Base-by-base conservation (phyloP, 1,284 basidiomycete genomes). In the Irpex sp. region DNA sequence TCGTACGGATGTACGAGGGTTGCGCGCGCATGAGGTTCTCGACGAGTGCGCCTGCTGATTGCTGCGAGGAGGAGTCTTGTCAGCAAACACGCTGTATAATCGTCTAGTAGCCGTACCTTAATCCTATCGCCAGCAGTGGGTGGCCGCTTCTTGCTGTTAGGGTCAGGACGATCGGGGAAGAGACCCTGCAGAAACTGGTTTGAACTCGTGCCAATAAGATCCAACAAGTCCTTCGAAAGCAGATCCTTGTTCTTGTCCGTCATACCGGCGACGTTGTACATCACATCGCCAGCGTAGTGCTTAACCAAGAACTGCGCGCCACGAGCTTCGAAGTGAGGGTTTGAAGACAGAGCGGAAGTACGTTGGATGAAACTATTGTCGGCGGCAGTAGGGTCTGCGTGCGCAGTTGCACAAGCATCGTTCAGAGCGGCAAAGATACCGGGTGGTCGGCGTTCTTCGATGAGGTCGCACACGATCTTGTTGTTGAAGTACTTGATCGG, bases 181-280 rank as follows among this genome's bases (percentile, higher is more conserved):
- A 99, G 77, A 0, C 82, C 82, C 71, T 95, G 93, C 66, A 99
- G 74, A 83, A 99, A 98, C 58, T 82, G 77, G 73, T 97, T 95
- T 34, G 85, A 80, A 69, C 92, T 94, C 52, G 82, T 80, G 40
- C 88, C 92, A 64, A 99, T 83, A 56, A 99, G 85, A 72, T 98
- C 96, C 58, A 98, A 81, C 48, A 99, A 82, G 74, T 99, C 97
- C 77, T 98, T 98, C 75, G 96, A 85, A 37, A 99, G 83, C 4
- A 94, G 88, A 72, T 99, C 97, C 83, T 99, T 99, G 83, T 99
- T 99, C 86, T 99, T 99, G 79, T 99, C 97, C 15, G 97, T 99
- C 97, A 99, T 99, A 7, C 97, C 97, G 13, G 91, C 75, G 6
- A 99, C 89, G 68, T 96, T 97, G 81, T 99, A 99, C 87, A 96